Evolutionary conservation across 176 grass and related monocot species (phyloP).

Genomic region (Ampelocalamus luodianensis): DNA sequence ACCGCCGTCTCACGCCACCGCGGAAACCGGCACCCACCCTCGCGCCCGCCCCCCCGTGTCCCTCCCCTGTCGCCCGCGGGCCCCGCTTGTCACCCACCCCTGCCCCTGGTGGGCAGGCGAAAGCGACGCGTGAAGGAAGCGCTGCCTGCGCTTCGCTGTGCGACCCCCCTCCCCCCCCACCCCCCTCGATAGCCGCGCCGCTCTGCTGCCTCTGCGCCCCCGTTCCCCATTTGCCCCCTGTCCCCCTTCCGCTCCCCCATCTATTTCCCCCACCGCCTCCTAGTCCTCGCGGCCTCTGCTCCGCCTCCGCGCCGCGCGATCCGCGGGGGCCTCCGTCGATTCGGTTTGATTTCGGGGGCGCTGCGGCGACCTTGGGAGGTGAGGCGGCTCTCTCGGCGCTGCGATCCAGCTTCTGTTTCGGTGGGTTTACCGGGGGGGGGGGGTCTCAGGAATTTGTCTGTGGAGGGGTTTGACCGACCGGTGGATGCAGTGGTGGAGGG

Average conservation of each 20-base stretch:
- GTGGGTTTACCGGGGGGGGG: slow-evolving; percentile 44
- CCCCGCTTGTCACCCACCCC: slow-evolving; percentile 61
- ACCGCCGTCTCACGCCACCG: slow-evolving; percentile 53
- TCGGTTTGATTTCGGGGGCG: slow-evolving; percentile 24
- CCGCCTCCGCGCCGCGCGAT: slow-evolving; percentile 26
- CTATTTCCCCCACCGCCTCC: slow-evolving; percentile 36
- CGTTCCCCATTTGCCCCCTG: slow-evolving; percentile 58
- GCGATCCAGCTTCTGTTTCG: slow-evolving; percentile 18
- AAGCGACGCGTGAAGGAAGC: slow-evolving; percentile 67
- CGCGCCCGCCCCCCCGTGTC: slow-evolving; percentile 52
- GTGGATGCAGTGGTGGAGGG: background rate
- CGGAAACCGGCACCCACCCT: slow-evolving; percentile 39
- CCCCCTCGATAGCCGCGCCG: slow-evolving; percentile 75
- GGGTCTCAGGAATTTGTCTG: slow-evolving; percentile 33
- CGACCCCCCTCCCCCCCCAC: too few relatives aligned
- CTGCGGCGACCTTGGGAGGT: slow-evolving; percentile 41
- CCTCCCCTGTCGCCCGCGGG: slow-evolving; percentile 47
- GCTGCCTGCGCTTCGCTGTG: slow-evolving; percentile 29
- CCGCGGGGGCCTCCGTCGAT: slow-evolving; percentile 40
- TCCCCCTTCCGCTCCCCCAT: too few relatives aligned
- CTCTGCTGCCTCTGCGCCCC: slow-evolving; percentile 48
- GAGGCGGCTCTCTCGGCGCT: slow-evolving; percentile 35
- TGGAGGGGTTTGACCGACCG: slow-evolving; percentile 24
- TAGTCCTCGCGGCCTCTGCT: slow-evolving; percentile 23
- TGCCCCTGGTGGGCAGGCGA: slow-evolving; percentile 59